These are phyloP conservation scores for Flaveria floridana DNA, from an alignment of 140 eudicot genomes.

Conservation along the genomic window DNA sequence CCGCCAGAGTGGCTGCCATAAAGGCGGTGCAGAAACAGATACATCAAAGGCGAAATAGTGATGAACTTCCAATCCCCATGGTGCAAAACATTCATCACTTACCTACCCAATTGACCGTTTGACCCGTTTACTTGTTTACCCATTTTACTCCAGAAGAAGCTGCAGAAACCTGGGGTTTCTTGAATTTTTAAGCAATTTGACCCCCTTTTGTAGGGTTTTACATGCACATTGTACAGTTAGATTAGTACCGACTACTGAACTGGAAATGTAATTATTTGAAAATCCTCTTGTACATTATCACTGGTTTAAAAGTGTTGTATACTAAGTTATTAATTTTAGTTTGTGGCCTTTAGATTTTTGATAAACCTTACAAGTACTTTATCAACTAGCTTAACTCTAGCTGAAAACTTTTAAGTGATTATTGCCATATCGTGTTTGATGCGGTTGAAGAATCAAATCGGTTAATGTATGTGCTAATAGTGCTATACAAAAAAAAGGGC, in stretches of 20 bases:
- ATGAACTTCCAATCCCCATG: constrained; percentile 45
- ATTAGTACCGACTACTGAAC: constrained; percentile 22
- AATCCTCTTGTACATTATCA: constrained; percentile 22
- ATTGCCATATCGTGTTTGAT: not conserved
- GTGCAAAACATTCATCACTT: constrained; percentile 40
- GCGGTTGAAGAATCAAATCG: not conserved
- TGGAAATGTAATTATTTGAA: constrained; percentile 4
- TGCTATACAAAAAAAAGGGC: no score
- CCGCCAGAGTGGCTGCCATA: constrained; percentile 39
- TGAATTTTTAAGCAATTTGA: not conserved
- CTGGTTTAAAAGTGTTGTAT: constrained; percentile 11
- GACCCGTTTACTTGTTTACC: constrained; percentile 16
- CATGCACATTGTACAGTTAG: constrained; percentile 19
- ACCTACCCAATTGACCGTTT: constrained; percentile 32
- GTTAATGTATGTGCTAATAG: no score
- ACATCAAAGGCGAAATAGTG: constrained; percentile 39
- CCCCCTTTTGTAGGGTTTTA: not conserved
- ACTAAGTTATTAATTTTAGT: not conserved
- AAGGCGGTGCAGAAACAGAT: constrained; percentile 41
- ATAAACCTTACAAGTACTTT: not conserved
- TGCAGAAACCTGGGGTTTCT: not conserved
- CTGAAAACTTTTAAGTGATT: not conserved
- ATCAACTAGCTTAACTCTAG: not conserved
- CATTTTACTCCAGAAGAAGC: not conserved
- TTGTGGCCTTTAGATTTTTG: not conserved